Evolutionary conservation across 495 filamentous ascomycete species (phyloP), one percentile per base, ranked within the genome.

Genomic region (Hypoxylon cercidicola): DNA sequence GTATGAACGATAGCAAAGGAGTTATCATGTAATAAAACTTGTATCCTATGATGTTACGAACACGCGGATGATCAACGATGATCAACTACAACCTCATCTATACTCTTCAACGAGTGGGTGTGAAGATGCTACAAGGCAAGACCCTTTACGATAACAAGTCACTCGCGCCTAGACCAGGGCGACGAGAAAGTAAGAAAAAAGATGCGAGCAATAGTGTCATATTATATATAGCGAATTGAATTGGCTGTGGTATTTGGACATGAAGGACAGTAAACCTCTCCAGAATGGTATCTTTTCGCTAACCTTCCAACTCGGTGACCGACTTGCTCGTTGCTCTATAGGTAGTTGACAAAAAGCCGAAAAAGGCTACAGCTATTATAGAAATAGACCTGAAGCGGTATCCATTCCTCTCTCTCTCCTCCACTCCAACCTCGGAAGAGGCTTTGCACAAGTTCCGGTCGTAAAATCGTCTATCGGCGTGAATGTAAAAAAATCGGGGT

Each of bases 181-280:
- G 30, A 32, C 30, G 30, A 32, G 3, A 32, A 10, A 7, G 23
- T 25, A 2, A 10, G 9, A 13, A 15, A 15, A 16, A 3, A 12
- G 12, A n/a, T 32, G 18, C 28, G 32, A 58, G 46, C 40, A 56
- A 56, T 20, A 34, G 39, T 58, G 25, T 61, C 47, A 49, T 53
- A 69, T 69, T 66, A 61, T 61, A 39, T 64, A 52, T 64, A 68
- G 43, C 50, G 66, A 70, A 72, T 50, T 52, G 60, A 70, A 70
- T 40, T 64, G 28, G 35, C 44, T 55, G 25, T 64, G 47, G 60
- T 62, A 63, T 72, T 73, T 50, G 70, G 64, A 71, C 55, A 60
- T 73, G 55, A 73, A 73, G 41, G 70, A 73, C 46, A 73, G 70
- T 73, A 55, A 59, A 70, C 50, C 59, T 62, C 40, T 19, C 30